Percentiles rank a stretch among this genome's conserved stretches.
These are phyloP conservation scores for Thermothielavioides terrestris DNA, from an alignment of 495 filamentous ascomycete genomes.

Conservation along the genomic window DNA sequence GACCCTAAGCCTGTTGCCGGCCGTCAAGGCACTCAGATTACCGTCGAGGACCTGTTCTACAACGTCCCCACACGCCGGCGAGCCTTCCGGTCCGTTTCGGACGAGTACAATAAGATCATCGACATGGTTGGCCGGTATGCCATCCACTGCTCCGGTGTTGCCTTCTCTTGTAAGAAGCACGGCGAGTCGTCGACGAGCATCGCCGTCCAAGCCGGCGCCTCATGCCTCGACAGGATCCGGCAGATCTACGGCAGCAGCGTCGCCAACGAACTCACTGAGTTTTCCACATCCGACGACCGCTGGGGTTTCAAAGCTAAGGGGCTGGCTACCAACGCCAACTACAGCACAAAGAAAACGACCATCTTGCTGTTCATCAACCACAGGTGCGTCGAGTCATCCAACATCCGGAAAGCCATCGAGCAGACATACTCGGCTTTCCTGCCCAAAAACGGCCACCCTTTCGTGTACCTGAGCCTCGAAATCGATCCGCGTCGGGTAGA, in stretches of 20 bases:
- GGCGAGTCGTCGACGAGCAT: slow-evolving; percentile 78
- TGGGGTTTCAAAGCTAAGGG: slow-evolving; percentile 78
- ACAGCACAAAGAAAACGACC: slow-evolving; percentile 83
- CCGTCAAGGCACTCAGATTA: slow-evolving; percentile 91
- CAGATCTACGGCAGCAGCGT: slow-evolving; percentile 81
- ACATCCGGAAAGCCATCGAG: slow-evolving; percentile 83
- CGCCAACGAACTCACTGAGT: slow-evolving; percentile 81
- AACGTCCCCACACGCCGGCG: slow-evolving; percentile 82
- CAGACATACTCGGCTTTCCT: slow-evolving; percentile 85
- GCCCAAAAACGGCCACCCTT: slow-evolving; percentile 92
- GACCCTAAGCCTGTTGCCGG: slow-evolving; percentile 87
- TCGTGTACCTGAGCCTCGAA: slow-evolving; percentile 85
- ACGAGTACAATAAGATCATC: slow-evolving; percentile 97
- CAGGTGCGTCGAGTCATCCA: slow-evolving; percentile 86
- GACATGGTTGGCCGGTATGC: slow-evolving; percentile 92
- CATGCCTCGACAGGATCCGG: slow-evolving; percentile 71
- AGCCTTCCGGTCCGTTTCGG: slow-evolving; percentile 84
- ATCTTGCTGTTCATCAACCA: slow-evolving; percentile 96
- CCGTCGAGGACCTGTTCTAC: slow-evolving; percentile 96
- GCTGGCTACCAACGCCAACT: slow-evolving; percentile 88
- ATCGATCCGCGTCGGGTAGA: slow-evolving; percentile 92
- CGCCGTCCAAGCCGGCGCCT: slow-evolving; percentile 62
- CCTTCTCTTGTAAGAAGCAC: slow-evolving; percentile 94
- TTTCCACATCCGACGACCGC: slow-evolving; percentile 61
- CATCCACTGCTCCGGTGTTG: slow-evolving; percentile 84